Conservation (phyloP, 2,329 filamentous ascomycete species). For the Chaetomiaceae sp. region DNA sequence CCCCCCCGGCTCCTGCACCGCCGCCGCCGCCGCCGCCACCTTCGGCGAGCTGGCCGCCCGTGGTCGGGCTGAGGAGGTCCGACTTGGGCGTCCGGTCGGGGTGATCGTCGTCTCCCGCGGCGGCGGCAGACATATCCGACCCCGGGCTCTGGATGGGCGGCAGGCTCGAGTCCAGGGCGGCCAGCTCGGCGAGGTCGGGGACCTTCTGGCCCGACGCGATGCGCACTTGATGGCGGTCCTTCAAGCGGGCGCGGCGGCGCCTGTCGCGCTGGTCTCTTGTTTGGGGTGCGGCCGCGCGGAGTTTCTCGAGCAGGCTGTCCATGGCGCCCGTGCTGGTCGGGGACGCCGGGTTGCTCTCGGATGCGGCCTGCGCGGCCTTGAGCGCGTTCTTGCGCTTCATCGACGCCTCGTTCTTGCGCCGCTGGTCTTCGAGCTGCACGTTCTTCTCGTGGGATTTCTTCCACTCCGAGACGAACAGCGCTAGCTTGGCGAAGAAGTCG, state of each 20-base stretch:
- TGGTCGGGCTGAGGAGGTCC: constrained; percentile 37
- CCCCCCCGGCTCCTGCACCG: constrained; percentile 26
- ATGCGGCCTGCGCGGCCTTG: constrained; percentile 50
- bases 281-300: constrained; percentile 88
- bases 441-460: constrained; percentile 97
- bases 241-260: constrained; percentile 78
- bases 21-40: neutral
- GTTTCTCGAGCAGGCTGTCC: constrained; percentile 91
- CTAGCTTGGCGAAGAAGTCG: constrained; percentile 93
- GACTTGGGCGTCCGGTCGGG: constrained; percentile 52
- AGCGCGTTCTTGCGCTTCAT: constrained; percentile 84
- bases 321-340: constrained; percentile 82
- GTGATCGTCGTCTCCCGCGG: constrained; percentile 42
- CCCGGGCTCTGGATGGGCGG: constrained; percentile 31
- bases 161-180: constrained; percentile 24
- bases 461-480: constrained; percentile 86
- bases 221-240: constrained; percentile 85
- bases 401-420: constrained; percentile 80
- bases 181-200: constrained; percentile 62
- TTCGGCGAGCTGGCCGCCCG: constrained; percentile 27
- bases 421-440: constrained; percentile 71
- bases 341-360: constrained; percentile 51
- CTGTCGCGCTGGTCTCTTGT: constrained; percentile 84
- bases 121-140: constrained; percentile 32
- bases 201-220: constrained; percentile 85